These are phyloP conservation scores for Grosmannia penicillata DNA, from an alignment of 2,329 filamentous ascomycete species.

Conservation along the genomic window DNA sequence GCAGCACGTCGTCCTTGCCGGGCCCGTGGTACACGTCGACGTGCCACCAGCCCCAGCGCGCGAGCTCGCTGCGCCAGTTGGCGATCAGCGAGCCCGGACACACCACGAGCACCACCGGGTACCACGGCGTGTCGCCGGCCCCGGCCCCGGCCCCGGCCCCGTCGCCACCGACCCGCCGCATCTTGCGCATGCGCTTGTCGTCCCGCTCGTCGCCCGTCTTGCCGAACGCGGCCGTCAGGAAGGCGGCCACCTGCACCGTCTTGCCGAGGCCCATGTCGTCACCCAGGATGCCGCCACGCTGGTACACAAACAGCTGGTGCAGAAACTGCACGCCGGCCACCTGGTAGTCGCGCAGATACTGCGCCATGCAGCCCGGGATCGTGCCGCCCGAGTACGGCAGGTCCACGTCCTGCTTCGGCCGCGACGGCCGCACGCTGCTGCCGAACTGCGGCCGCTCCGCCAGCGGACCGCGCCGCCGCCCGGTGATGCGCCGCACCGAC, in stretches of 20 bases:
- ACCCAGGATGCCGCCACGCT: slow-evolving; percentile 78
- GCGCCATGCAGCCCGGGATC: slow-evolving; percentile 79
- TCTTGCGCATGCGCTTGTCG: slow-evolving; percentile 72
- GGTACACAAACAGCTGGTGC: slow-evolving; percentile 78
- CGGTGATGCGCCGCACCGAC: neutral
- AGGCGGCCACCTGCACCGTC: slow-evolving; percentile 89
- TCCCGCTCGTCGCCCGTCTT: slow-evolving; percentile 87
- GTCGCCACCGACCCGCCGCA: slow-evolving; percentile 35
- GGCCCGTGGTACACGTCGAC: slow-evolving; percentile 66
- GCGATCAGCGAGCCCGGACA: slow-evolving; percentile 78
- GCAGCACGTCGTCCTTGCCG: slow-evolving; percentile 52
- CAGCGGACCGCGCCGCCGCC: slow-evolving; percentile 17
- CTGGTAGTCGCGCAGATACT: slow-evolving; percentile 87
- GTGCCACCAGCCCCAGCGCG: slow-evolving; percentile 93
- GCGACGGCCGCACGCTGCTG: slow-evolving; percentile 44
- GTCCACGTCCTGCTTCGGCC: slow-evolving; percentile 59
- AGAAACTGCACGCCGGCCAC: slow-evolving; percentile 73
- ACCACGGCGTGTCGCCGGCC: slow-evolving; percentile 44
- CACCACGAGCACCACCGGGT: slow-evolving; percentile 69
- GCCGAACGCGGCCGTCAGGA: slow-evolving; percentile 80
- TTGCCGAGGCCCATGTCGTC: slow-evolving; percentile 98
- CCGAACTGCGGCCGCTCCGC: slow-evolving; percentile 58
- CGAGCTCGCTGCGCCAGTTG: slow-evolving; percentile 81
- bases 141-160: slow-evolving; percentile 12
- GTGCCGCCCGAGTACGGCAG: slow-evolving; percentile 62